These are phyloP conservation scores for Zygotorulaspora mrakii DNA, from an alignment of 1,139 yeast genomes.

Conservation along the genomic window DNA sequence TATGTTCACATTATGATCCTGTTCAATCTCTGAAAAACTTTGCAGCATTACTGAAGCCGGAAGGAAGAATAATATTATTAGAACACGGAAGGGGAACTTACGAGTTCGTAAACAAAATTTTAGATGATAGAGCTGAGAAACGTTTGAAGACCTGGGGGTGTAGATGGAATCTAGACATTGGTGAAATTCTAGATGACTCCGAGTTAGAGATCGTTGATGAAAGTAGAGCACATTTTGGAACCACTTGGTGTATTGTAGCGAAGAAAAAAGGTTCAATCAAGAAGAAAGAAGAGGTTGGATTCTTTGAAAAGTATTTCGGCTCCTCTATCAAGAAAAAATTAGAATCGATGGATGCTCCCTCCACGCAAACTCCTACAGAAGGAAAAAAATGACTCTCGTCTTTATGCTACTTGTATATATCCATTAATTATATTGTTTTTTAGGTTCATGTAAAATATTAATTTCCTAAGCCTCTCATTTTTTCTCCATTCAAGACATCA, in stretches of 20 bases:
- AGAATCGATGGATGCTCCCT: constrained; percentile 15
- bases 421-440: constrained; percentile 2
- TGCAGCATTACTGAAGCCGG: constrained; percentile 69
- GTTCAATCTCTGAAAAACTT: constrained; percentile 75
- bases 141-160: constrained; percentile 95
- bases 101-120: constrained; percentile 69
- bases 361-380: constrained; percentile 2
- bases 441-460: constrained; percentile 7
- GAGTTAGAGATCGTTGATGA: constrained; percentile 81
- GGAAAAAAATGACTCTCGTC: constrained; percentile 6
- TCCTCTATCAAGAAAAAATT: constrained; percentile 24
- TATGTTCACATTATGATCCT: constrained; percentile 95
- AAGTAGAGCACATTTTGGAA: constrained; percentile 83
- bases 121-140: constrained; percentile 78
- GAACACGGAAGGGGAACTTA: constrained; percentile 91
- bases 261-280: constrained; percentile 65
- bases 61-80: constrained; percentile 81
- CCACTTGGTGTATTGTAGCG: constrained; percentile 82
- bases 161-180: constrained; percentile 93
- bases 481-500: constrained; percentile 68
- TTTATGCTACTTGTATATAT: constrained; percentile 6
- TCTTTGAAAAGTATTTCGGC: constrained; percentile 45
- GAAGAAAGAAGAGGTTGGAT: constrained; percentile 45
- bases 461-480: constrained; percentile 56
- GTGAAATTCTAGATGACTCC: constrained; percentile 74